Evolutionary conservation across 768 basidiomycete genomes (phyloP).

Genomic region (Psilocybe azurescens): DNA sequence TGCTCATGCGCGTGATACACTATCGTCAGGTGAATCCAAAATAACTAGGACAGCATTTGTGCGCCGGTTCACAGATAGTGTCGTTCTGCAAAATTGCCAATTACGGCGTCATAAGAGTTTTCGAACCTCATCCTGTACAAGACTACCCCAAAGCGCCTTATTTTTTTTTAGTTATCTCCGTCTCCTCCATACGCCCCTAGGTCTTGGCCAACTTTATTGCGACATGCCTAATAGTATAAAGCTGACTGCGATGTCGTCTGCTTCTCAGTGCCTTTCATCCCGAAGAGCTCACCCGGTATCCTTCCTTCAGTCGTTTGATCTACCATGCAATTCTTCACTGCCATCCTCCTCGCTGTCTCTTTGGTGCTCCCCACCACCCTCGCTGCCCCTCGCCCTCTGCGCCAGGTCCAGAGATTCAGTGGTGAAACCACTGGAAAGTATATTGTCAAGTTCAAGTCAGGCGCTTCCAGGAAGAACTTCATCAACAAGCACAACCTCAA

Average conservation of each 20-base stretch:
- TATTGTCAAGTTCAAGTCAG: slow-evolving; percentile 30
- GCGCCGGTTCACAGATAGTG: neutral
- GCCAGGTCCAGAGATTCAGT: slow-evolving; percentile 3
- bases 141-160: neutral
- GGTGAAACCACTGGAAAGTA: slow-evolving; percentile 13
- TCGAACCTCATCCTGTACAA: neutral
- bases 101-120: neutral
- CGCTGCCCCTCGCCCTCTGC: slow-evolving; percentile 5
- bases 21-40: neutral
- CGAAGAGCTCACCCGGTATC: slow-evolving; percentile 3
- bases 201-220: slow-evolving; percentile 1
- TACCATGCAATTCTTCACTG: slow-evolving; percentile 14
- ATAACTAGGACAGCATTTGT: neutral
- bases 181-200: neutral
- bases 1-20: neutral
- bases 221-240: neutral
- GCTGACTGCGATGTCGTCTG: neutral
- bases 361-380: slow-evolving; percentile 3
- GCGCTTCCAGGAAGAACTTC: slow-evolving; percentile 8
- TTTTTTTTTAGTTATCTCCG: slow-evolving; percentile 3
- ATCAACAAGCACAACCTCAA: slow-evolving; percentile 12
- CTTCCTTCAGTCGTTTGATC: neutral
- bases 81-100: neutral
- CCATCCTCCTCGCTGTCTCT: slow-evolving; percentile 8
- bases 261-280: neutral